Percentiles rank a stretch among this genome's conserved stretches.
phyloP scores from a whole-genome alignment of 345 rosid genomes.

The Moringa oleifera region DNA sequence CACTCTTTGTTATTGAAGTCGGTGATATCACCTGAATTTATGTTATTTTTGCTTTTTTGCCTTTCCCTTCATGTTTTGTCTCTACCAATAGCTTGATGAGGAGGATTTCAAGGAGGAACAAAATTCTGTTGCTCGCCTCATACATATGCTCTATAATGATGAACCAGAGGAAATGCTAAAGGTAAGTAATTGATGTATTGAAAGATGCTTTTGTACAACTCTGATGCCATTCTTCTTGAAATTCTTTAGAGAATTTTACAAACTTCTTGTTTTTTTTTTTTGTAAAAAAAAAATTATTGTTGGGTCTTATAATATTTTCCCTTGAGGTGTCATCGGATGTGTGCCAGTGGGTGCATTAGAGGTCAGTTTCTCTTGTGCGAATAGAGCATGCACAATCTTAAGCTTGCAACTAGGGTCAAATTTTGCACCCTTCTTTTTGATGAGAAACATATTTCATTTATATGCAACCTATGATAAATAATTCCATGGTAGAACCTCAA shows the following conservation, averaged over 20 bases:
- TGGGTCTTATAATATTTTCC: too few species aligned
- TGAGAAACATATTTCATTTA: too few species aligned
- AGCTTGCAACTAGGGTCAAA: neutral
- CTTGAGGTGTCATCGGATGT: too few species aligned
- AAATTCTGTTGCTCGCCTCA: conserved; percentile 80
- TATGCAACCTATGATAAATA: too few species aligned
- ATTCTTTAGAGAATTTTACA: too few species aligned
- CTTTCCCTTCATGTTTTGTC: conserved; percentile 3
- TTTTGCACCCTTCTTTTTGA: too few species aligned
- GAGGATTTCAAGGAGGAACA: conserved; percentile 94
- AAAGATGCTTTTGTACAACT: neutral
- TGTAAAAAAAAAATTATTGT: too few species aligned
- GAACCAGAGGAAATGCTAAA: conserved; percentile 85
- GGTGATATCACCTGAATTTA: conserved; percentile 2
- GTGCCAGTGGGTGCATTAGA: neutral
- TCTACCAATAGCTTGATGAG: conserved; percentile 60
- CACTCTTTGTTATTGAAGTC: neutral
- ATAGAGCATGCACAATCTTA: neutral
- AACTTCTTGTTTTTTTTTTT: too few species aligned
- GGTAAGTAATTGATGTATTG: conserved; percentile 30
- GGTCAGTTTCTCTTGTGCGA: neutral
- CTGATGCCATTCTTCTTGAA: neutral
- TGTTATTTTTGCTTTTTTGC: conserved; percentile 11
- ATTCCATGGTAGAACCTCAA: too few species aligned
- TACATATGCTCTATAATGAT: conserved; percentile 73